Conservation (phyloP, 805 yeast genomes). For the Barnettozyma wickerhamii region DNA sequence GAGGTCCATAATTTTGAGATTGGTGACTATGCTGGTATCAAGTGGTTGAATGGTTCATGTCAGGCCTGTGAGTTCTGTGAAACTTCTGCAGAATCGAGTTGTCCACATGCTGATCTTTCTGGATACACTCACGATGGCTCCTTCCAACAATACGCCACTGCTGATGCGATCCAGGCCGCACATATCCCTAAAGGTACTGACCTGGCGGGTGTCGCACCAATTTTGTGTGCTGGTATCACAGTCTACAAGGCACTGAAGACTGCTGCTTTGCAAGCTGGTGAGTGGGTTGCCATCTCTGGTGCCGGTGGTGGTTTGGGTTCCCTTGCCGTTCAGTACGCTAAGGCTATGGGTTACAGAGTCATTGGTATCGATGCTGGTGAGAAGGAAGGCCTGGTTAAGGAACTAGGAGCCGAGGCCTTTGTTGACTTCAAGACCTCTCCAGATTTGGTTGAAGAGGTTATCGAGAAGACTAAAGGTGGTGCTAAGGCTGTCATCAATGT, state of each 20-base stretch:
- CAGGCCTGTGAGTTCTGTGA: conserved; percentile 56
- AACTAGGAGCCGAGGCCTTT: conserved; percentile 58
- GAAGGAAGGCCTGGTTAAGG: conserved; percentile 19
- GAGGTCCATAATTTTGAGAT: conserved; percentile 51
- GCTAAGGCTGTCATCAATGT: conserved; percentile 69
- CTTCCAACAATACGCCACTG: conserved; percentile 86
- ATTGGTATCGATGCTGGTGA: conserved; percentile 16
- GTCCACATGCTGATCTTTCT: conserved; percentile 68
- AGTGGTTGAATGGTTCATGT: conserved; percentile 64
- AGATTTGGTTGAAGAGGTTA: conserved; percentile 50
- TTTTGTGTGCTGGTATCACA: conserved; percentile 87
- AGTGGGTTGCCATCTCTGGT: conserved; percentile 33
- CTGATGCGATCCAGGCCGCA: conserved; percentile 85
- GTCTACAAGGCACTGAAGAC: conserved; percentile 87
- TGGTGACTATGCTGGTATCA: conserved; percentile 60
- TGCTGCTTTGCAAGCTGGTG: conserved; percentile 59
- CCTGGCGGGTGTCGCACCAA: conserved; percentile 72
- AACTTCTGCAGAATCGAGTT: conserved; percentile 47
- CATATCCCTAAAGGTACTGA: conserved; percentile 68
- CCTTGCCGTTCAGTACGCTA: conserved; percentile 15
- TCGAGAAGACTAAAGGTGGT: conserved; percentile 60
- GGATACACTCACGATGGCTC: conserved; percentile 90
- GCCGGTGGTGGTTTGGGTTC: conserved; percentile 18
- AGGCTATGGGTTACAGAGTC: conserved; percentile 17
- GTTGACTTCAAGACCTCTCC: conserved; percentile 52